phyloP scores from a whole-genome alignment of 2,329 filamentous ascomycete species.

The Thielaviopsis musarum region DNA sequence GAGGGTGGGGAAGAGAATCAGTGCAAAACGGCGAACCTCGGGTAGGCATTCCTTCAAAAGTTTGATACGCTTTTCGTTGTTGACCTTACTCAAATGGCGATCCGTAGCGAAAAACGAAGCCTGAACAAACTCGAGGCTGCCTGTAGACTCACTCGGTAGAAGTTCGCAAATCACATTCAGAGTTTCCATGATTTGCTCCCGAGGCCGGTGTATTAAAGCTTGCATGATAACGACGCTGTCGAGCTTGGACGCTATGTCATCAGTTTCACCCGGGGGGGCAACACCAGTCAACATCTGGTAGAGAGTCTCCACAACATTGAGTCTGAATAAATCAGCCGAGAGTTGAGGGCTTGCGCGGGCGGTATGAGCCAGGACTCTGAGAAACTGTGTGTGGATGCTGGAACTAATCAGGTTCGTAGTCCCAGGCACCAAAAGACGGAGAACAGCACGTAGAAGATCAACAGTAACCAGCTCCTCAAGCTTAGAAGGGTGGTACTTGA shows the following conservation, averaged over 20 bases:
- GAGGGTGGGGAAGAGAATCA: conserved; percentile 84
- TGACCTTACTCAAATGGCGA: neutral
- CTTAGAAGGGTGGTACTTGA: conserved; percentile 73
- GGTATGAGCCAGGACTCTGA: conserved; percentile 79
- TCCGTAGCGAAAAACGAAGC: neutral
- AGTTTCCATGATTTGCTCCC: conserved; percentile 93
- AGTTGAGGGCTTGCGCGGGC: conserved; percentile 75
- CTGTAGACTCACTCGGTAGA: conserved; percentile 41
- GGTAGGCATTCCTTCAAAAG: conserved; percentile 67
- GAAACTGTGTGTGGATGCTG: conserved; percentile 90
- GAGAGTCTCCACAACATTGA: conserved; percentile 92
- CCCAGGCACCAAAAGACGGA: conserved; percentile 77
- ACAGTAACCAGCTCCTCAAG: conserved; percentile 85
- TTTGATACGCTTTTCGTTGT: conserved; percentile 68
- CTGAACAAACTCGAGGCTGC: conserved; percentile 20
- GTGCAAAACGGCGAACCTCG: conserved; percentile 78
- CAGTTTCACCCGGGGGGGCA: conserved; percentile 65
- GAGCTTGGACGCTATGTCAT: conserved; percentile 69
- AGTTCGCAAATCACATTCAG: conserved; percentile 95
- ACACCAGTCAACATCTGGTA: conserved; percentile 96
- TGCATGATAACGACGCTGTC: conserved; percentile 99
- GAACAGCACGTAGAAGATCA: conserved; percentile 66
- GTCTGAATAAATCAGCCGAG: conserved; percentile 80
- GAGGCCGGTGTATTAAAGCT: conserved; percentile 82
- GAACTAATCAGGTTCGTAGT: conserved; percentile 90